Evolutionary conservation across 805 yeast genomes (phyloP).

Genomic region (Zygoascus flipseniorum): DNA sequence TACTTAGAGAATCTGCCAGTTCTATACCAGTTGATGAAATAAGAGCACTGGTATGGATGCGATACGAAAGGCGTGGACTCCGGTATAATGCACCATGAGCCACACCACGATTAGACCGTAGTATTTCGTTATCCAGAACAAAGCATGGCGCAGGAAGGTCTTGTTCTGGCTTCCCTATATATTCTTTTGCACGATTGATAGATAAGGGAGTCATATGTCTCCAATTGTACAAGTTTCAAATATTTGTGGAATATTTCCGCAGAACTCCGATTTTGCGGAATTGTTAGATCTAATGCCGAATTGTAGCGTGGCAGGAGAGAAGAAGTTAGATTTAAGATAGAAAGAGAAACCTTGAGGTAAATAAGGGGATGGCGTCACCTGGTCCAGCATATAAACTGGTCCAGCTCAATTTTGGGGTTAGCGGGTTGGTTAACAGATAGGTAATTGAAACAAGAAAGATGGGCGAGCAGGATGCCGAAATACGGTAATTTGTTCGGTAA

Average conservation of each 20-base stretch:
- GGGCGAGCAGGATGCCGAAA: no score
- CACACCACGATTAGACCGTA: constrained; percentile 6
- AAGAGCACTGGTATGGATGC: constrained; percentile 72
- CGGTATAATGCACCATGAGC: constrained; percentile 15
- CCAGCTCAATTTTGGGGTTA: no score
- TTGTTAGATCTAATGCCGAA: background rate
- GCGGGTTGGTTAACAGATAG: no score
- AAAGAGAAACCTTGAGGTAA: no score
- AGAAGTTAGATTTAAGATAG: no score
- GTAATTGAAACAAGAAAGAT: no score
- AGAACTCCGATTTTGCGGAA: background rate
- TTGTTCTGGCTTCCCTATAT: constrained; percentile 6
- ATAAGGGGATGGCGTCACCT: no score
- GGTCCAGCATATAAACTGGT: no score
- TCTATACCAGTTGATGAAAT: constrained; percentile 53
- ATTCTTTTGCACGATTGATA: constrained; percentile 9
- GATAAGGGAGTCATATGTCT: constrained; percentile 12
- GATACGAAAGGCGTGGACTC: constrained; percentile 23
- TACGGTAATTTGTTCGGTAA: no score
- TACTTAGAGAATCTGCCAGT: constrained; percentile 16
- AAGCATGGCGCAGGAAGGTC: constrained; percentile 13
- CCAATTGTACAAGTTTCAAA: background rate
- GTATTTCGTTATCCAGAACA: constrained; percentile 9
- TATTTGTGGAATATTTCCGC: background rate
- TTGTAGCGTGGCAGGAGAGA: background rate